Evolutionary conservation across 805 yeast genomes (phyloP).

Genomic region (Saccharomyces kudriavzevii): DNA sequence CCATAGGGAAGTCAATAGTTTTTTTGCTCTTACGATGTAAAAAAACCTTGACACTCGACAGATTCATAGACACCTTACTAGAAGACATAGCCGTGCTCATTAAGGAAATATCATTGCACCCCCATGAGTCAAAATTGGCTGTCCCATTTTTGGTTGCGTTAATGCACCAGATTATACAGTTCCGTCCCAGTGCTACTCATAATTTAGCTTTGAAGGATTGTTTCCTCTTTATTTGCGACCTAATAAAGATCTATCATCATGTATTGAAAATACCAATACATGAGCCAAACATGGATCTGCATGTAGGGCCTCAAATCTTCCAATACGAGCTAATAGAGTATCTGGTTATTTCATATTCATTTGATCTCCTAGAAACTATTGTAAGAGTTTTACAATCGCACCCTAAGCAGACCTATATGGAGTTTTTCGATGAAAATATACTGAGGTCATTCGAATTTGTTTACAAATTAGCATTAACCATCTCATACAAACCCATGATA

Average conservation of each 20-base stretch:
- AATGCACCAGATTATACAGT: conserved; percentile 46
- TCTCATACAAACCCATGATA: conserved; percentile 41
- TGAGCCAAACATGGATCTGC: conserved; percentile 14
- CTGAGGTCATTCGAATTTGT: conserved; percentile 25
- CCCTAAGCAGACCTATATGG: conserved; percentile 6
- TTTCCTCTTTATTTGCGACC: conserved; percentile 23
- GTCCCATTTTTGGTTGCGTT: conserved; percentile 57
- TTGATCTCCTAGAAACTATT: conserved; percentile 50
- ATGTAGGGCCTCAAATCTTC: conserved; percentile 31
- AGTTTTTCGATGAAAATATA: conserved; percentile 17
- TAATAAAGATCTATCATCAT: conserved; percentile 20
- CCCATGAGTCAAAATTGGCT: conserved; percentile 21
- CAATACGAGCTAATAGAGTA: conserved; percentile 44
- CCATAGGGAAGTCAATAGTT: conserved; percentile 22
- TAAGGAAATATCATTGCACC: conserved; percentile 20
- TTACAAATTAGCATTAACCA: conserved; percentile 37
- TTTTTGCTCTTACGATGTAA: conserved; percentile 13
- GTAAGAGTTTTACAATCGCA: conserved; percentile 21
- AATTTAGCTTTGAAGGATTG: conserved; percentile 30
- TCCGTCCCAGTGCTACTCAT: conserved; percentile 55
- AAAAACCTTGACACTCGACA: conserved; percentile 17
- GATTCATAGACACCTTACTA: conserved; percentile 18
- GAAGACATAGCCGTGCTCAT: conserved; percentile 23
- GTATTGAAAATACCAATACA: conserved; percentile 20
- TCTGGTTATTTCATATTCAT: conserved; percentile 40